Conservation (phyloP, 495 filamentous ascomycete genomes). For the Hypoxylon lienhwacheense region DNA sequence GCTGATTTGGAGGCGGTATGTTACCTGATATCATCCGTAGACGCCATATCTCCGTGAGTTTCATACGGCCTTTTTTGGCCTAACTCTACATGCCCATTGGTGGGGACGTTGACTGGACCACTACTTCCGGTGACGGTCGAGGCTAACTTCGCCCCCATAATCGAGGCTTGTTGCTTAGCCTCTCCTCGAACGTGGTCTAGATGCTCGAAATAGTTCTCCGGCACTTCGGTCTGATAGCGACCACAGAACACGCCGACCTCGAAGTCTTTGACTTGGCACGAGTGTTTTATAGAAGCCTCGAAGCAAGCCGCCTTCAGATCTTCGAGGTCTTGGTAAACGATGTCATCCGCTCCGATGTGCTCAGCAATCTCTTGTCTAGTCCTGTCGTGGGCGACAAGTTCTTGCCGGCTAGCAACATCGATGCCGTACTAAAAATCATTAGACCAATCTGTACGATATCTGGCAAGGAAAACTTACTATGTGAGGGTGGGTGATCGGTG, state of each 20-base stretch:
- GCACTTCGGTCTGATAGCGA: constrained; percentile 81
- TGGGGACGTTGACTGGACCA: no score
- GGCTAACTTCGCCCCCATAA: no score
- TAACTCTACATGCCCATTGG: no score
- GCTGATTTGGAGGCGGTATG: no score
- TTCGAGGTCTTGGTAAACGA: constrained; percentile 86
- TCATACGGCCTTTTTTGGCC: no score
- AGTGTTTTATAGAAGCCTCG: constrained; percentile 63
- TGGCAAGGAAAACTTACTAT: constrained; percentile 37
- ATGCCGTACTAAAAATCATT: constrained; percentile 36
- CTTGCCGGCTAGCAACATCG: constrained; percentile 68
- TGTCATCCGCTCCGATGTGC: constrained; percentile 81
- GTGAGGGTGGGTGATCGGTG: constrained; percentile 71
- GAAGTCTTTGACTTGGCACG: constrained; percentile 59
- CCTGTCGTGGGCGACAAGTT: constrained; percentile 38
- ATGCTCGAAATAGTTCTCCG: constrained; percentile 83
- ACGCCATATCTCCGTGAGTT: no score
- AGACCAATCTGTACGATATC: background rate
- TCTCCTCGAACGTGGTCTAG: constrained; percentile 62
- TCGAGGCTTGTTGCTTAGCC: no score
- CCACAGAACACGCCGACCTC: constrained; percentile 98
- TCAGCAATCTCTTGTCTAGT: constrained; percentile 7
- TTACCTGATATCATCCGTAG: no score
- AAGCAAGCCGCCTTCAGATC: constrained; percentile 82
- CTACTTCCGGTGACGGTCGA: no score